Evolutionary conservation across 2,329 filamentous ascomycete species (phyloP), one percentile per base, ranked within the genome.

Genomic region (Laburnicola sp.): DNA sequence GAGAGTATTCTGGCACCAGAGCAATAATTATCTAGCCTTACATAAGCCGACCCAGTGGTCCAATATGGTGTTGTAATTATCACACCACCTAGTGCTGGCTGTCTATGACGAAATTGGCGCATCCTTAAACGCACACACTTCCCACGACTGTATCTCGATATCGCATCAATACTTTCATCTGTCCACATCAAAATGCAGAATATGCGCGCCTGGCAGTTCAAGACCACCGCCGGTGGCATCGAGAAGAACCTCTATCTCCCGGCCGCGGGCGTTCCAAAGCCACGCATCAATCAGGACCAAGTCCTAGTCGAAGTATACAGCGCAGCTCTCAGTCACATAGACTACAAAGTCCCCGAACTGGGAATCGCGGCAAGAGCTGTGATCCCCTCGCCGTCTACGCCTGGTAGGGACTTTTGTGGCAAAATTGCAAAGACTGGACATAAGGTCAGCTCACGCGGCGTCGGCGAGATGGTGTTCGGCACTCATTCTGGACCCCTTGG

Each of bases 261-360:
- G 2, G 61, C 70, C 8, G 74, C 77, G 3, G 67, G 77, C 3
- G 61, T 76, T 8, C 78, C 81, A 1, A 64, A 71, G 30, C 65
- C 75, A 4, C 56, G 62, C 11, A 68, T 67, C 37, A 72, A 56
- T 51, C 70, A 68, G 39, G 63, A 76, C 32, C 75, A 83, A 54
- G 64, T 86, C 38, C 76, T 87, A 10, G 72, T 87, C 42, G 72
- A 80, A 54, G 80, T 87, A 6, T 69, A 80, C 50, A 73, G 76
- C 50, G 75, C 77, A 25, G 72, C 79, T 23, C 64, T 87, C 56
- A 88, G 87, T 64, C 84, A 84, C 0, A 80, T 81, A 26, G 86
- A 88, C 75, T 82, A 84, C 76, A 88, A 88, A 68, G 57, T 82
- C 2, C 75, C 81, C 7, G 84, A 87, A 62, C 70, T 78, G 26